Conservation (phyloP, 1,284 basidiomycete genomes). For the Sanguinoderma infundibulare region DNA sequence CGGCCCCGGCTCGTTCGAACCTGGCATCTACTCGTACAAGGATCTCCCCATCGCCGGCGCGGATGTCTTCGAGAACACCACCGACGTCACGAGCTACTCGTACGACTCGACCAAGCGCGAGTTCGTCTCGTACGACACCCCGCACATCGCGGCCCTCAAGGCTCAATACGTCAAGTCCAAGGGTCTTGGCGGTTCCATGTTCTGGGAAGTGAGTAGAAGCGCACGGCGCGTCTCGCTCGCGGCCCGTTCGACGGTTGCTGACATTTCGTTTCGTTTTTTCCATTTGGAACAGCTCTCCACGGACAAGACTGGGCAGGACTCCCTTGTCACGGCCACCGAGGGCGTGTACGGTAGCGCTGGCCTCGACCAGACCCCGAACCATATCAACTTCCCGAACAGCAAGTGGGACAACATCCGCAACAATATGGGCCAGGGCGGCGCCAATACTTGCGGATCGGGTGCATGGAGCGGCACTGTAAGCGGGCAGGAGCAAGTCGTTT, state of each 20-base stretch:
- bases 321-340: constrained; percentile 58
- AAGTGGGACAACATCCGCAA: constrained; percentile 71
- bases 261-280: constrained; percentile 14
- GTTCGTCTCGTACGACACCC: constrained; percentile 83
- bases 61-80: constrained; percentile 70
- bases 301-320: constrained; percentile 62
- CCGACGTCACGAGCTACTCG: constrained; percentile 79
- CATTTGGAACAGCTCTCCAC: constrained; percentile 68
- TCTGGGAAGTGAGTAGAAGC: constrained; percentile 65
- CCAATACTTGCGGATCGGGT: too few species aligned
- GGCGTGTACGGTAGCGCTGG: constrained; percentile 50
- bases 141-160: constrained; percentile 74
- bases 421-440: constrained; percentile 53
- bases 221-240: not conserved
- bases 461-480: too few species aligned
- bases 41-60: constrained; percentile 66
- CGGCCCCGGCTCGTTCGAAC: constrained; percentile 74
- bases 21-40: constrained; percentile 79
- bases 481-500: too few species aligned
- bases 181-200: constrained; percentile 79
- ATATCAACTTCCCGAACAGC: constrained; percentile 66
- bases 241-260: not conserved
- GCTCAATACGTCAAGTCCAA: constrained; percentile 73
- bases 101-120: constrained; percentile 70
- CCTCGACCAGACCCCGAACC: constrained; percentile 73